Base-by-base conservation (phyloP, 805 yeast species). In the Candida insectorum region DNA sequence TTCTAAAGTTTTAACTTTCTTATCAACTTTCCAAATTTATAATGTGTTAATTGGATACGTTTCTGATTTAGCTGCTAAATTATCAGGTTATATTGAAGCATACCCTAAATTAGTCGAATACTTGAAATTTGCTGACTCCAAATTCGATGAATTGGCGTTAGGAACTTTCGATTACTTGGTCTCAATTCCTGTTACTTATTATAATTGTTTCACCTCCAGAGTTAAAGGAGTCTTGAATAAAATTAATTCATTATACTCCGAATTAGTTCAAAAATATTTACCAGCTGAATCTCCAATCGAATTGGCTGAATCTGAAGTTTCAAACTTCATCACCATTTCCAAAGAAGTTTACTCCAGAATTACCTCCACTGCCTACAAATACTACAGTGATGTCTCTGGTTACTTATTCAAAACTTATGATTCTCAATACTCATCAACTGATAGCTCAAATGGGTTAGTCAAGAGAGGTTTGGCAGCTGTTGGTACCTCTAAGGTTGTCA, bases 391-490 rank as follows among this genome's bases (percentile, higher is more conserved):
- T 2, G 36, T 36, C 10, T 37, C 64, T 28, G 46, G 46, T 39
- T 52, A 52, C 24, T 51, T 66, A 26, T 47, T 56, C 31, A 39
- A 54, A 17, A 60, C 64, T 22, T 63, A 60, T 52, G 54, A 61
- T 39, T 47, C 54, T 37, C 66, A 64, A 44, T 53, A 59, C 22
- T n/a, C n/a, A n/a, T n/a, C n/a, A n/a, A n/a, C n/a, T n/a, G n/a
- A n/a, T n/a, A n/a, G n/a, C n/a, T n/a, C n/a, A n/a, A n/a, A n/a
- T n/a, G n/a, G n/a, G n/a, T n/a, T n/a, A 41, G n/a, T n/a, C n/a
- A n/a, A n/a, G n/a, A n/a, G n/a, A n/a, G n/a, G 60, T 28, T 39
- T 55, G 27, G 37, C 28, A n/a, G 37, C 30, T 10, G 22, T 36
- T 13, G 31, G 27, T 7, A 31, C 41, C n/a, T 16, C 28, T 11